phyloP scores from a whole-genome alignment of 225 moss, liverwort and hornwort genomes.

The Pseudisothecium myosuroides region DNA sequence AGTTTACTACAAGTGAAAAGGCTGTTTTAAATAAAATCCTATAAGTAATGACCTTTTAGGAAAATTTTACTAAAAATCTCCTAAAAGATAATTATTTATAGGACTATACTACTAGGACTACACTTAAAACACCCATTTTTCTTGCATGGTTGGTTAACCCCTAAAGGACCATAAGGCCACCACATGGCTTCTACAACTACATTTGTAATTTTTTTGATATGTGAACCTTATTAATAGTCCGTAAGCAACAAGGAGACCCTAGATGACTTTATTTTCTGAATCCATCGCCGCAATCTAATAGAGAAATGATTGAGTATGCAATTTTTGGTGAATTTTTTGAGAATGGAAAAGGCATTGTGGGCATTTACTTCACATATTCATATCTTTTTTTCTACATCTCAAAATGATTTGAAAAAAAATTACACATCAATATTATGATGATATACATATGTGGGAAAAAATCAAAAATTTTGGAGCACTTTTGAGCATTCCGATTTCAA shows the following conservation, averaged over 20 bases:
- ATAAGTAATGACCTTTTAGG: no score
- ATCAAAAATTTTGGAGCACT: neutral
- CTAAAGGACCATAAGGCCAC: neutral
- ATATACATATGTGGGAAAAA: neutral
- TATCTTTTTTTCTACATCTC: neutral
- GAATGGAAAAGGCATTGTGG: neutral
- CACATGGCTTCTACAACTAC: no score
- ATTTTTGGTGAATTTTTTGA: neutral
- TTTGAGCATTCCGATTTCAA: neutral
- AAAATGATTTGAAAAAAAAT: neutral
- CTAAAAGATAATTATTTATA: no score
- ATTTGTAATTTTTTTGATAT: no score
- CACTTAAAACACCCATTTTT: no score
- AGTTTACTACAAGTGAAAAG: no score
- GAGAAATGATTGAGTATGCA: neutral
- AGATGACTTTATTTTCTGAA: neutral
- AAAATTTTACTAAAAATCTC: no score
- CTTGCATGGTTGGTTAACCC: no score
- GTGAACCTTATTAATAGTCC: neutral
- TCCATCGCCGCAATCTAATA: rapidly evolving
- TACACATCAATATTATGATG: neutral
- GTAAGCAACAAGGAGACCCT: neutral
- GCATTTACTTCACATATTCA: neutral
- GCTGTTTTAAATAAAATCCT: no score
- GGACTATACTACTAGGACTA: no score